Evolutionary conservation across 495 filamentous ascomycete species (phyloP).

Genomic region (Lepidopterella palustris): DNA sequence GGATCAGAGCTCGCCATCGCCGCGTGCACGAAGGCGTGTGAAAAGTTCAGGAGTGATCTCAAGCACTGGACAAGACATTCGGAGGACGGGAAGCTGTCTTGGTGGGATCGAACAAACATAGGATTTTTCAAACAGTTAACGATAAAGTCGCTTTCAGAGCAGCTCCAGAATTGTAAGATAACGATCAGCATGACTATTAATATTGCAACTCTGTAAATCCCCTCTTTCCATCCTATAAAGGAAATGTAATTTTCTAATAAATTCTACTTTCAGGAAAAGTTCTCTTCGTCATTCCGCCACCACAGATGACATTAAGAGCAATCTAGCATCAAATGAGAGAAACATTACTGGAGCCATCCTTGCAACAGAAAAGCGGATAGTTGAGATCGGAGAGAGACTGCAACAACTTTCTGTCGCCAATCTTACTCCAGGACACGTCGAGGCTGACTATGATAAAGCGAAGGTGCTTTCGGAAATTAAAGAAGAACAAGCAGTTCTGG

Average conservation of each 20-base stretch:
- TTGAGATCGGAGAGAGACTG: background rate
- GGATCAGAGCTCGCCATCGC: background rate
- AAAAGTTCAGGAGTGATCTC: background rate
- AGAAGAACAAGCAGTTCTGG: conserved; percentile 69
- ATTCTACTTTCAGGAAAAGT: background rate
- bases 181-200: background rate
- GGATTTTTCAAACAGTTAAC: background rate
- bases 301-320: background rate
- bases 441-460: background rate
- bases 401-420: background rate
- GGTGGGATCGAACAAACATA: background rate
- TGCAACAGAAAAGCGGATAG: background rate
- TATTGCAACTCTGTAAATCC: background rate
- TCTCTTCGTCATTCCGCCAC: background rate
- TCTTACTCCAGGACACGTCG: background rate
- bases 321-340: background rate
- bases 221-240: background rate
- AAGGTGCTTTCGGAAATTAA: background rate
- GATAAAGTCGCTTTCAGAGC: background rate
- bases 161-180: background rate
- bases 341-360: background rate
- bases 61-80: background rate
- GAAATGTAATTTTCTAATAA: too few relatives aligned
- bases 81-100: background rate
- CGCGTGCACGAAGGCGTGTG: background rate